phyloP scores from a whole-genome alignment of 805 yeast species.

The Cyberlindnera bimundalis region DNA sequence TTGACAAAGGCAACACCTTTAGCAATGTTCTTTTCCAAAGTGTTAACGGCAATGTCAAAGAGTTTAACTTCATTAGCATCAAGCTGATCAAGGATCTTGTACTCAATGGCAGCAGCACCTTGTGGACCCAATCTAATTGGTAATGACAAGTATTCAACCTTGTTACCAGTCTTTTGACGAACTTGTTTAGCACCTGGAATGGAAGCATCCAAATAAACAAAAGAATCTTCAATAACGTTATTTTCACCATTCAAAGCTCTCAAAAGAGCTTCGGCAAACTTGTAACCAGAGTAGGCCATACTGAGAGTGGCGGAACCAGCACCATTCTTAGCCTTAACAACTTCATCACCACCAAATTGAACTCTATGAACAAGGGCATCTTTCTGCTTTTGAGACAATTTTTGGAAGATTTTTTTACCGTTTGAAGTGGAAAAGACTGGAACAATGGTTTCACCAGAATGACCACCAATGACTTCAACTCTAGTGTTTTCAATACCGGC shows the following conservation, averaged over 20 bases:
- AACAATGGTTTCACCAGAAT: constrained; percentile 91
- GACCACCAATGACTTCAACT: constrained; percentile 77
- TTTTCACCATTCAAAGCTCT: constrained; percentile 32
- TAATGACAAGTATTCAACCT: constrained; percentile 51
- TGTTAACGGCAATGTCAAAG: constrained; percentile 51
- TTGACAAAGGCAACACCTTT: constrained; percentile 53
- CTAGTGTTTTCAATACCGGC: constrained; percentile 41
- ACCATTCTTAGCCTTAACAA: constrained; percentile 92
- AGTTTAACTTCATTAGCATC: constrained; percentile 52
- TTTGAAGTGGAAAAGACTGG: constrained; percentile 49
- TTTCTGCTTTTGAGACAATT: constrained; percentile 23
- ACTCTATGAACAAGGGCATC: constrained; percentile 72
- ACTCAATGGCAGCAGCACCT: constrained; percentile 57
- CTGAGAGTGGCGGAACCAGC: constrained; percentile 93
- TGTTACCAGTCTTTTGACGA: constrained; percentile 20
- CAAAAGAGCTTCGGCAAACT: constrained; percentile 56
- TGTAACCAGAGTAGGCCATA: constrained; percentile 93
- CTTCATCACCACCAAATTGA: constrained; percentile 97
- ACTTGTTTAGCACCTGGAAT: constrained; percentile 25
- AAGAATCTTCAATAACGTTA: constrained; percentile 44
- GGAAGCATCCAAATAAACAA: constrained; percentile 43
- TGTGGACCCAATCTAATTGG: constrained; percentile 53
- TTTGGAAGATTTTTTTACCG: constrained; percentile 15
- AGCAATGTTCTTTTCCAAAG: constrained; percentile 50
- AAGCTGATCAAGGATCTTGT: constrained; percentile 46